Percentiles rank a stretch among this genome's conserved stretches.
Conservation (phyloP, 345 rosid genomes). For the Rhodomyrtus tomentosa region DNA sequence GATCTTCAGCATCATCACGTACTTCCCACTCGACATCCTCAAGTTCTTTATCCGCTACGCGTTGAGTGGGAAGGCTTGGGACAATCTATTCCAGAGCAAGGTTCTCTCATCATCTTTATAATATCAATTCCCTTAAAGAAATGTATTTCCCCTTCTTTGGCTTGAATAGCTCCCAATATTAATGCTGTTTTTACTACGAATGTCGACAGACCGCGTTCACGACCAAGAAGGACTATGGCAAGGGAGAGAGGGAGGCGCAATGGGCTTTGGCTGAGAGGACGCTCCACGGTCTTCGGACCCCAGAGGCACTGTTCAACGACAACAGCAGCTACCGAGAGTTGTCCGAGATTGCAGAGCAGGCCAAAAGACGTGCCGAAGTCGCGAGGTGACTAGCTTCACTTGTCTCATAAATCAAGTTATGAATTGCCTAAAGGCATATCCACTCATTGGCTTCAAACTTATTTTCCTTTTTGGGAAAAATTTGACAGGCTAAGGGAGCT, state of each 20-base stretch:
- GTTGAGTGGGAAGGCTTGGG: constrained; percentile 23
- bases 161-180: not conserved
- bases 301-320: constrained; percentile 7
- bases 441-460: not conserved
- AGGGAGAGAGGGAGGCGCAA: constrained; percentile 35
- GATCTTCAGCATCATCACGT: constrained; percentile 32
- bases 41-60: constrained; percentile 28
- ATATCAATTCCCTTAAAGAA: not conserved
- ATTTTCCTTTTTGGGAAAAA: not conserved
- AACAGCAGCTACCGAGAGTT: constrained; percentile 14
- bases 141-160: not conserved
- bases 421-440: not conserved
- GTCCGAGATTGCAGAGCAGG: constrained; percentile 30
- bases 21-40: constrained; percentile 31
- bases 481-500: constrained; percentile 26
- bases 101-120: not conserved
- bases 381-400: constrained; percentile 13
- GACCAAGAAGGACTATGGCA: constrained; percentile 31
- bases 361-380: constrained; percentile 33
- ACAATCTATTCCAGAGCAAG: constrained; percentile 10
- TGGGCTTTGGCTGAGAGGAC: constrained; percentile 36
- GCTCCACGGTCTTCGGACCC: constrained; percentile 23
- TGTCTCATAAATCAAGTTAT: not conserved
- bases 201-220: constrained; percentile 27
- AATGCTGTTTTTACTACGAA: not conserved